Base-by-base conservation (phyloP, 2,329 filamentous ascomycete genomes). In the Scopulariopsis brevicaulis region DNA sequence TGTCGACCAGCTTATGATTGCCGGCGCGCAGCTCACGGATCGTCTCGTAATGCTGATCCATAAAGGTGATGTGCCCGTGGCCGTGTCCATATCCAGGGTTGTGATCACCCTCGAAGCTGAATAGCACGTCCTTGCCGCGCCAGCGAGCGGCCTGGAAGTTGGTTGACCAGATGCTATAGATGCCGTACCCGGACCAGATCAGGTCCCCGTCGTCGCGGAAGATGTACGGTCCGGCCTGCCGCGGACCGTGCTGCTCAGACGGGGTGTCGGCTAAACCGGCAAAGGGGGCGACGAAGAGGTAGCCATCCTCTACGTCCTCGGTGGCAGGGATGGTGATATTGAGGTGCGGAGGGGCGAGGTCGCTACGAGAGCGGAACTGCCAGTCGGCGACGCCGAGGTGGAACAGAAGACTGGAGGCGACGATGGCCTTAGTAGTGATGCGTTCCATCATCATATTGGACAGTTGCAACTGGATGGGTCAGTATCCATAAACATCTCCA, bases 181-280 rank as follows among this genome's bases (percentile, higher is more conserved):
- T 75, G 4, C 72, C 74, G 57, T 79, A 79, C 2, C 80, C 78
- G 0, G 79, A 82, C 79, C 79, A 83, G 24, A 84, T 70, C 0
- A 83, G 69, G 55, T 82, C 77, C 1, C 80, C 80, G 35, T 78
- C 67, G 62, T 80, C 74, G 6, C 73, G 72, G 62, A 81, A 76
- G 62, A 83, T 83, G 64, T 83, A 83, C 0, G 79, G 76, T 0
- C 70, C 78, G 1, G 77, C 71, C 65, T 82, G 79, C 5, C 73
- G 72, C 1, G 79, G 78, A 0, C 75, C 76, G 59, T 75, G 71
- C 59, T 69, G 70, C 60, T 69, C 71, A 14, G 20, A 32, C 14
- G 43, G 54, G 11, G 54, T 56, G 56, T 72, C 70, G 22, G 65
- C 65, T 22, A 65, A 67, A 6, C 71, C 70, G 0, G 69, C 66